Base-by-base conservation (phyloP, 805 yeast genomes). In the Wickerhamomyces queroliae region DNA sequence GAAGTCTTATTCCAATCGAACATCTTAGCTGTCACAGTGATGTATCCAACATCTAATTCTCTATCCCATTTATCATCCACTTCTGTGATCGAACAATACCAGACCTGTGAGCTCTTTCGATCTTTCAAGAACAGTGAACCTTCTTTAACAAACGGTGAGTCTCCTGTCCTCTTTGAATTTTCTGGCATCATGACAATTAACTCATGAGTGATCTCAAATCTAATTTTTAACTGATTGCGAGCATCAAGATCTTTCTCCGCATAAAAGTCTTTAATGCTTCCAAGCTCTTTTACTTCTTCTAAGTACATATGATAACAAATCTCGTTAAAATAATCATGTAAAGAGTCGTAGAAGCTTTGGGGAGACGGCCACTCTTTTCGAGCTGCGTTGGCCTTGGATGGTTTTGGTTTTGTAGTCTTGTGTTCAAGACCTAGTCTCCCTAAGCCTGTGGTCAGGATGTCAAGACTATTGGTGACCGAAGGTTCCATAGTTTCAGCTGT, bases 221-320 rank as follows among this genome's bases (percentile, higher is more conserved):
- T 61, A 15, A 72, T 55, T 40, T 70, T 67, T 46, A 67, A 67
- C 42, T 65, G 62, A 27, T 63, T 56, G 34, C 62, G 62, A 39
- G 66, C 66, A 42, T 64, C 66, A 38, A 69, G 75, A 80, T 81
- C 78, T 39, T 72, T 72, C 33, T 80, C 61, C 9, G 66, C 59
- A 46, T 78, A 69, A 37, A 74, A 72, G 0, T 69, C 62, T 28
- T n/a, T n/a, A n/a, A 70, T 57, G 36, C 75, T 68, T 8, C 69
- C 66, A 15, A 66, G 63, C 22, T 69, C 73, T 21, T 66, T 59
- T 38, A 73, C 69, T 48, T 82, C 85, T 52, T 82, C 90, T 32
- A 79, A 62, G 43, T 77, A 79, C 39, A 82, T 55, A 39, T 79
- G 78, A 56, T 72, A 73, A 39, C 83, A 71, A 64, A 79, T 73